A percentile compares a stretch with the other conserved stretches of the same genome.
phyloP scores from a whole-genome alignment of 345 rosid genomes.

The Geranium rotundifolium region DNA sequence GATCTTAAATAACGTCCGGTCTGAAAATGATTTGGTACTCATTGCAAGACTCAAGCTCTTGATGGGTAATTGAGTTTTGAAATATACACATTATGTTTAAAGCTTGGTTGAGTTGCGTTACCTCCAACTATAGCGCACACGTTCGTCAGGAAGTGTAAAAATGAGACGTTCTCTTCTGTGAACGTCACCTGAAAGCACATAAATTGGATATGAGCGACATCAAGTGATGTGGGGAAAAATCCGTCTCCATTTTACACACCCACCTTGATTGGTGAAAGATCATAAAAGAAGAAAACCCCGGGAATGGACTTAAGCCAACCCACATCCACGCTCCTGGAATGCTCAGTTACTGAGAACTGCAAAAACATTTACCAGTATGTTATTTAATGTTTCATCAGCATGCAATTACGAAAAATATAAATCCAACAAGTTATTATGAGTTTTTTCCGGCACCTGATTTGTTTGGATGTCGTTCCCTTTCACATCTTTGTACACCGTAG shows the following conservation, averaged over 20 bases:
- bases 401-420: slow-evolving; percentile 4
- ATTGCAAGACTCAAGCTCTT: too few relatives aligned
- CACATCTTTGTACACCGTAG: slow-evolving; percentile 77
- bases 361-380: background rate
- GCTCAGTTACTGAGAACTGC: slow-evolving; percentile 97
- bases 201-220: background rate
- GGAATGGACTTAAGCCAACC: slow-evolving; percentile 59
- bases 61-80: too few relatives aligned
- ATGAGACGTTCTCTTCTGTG: slow-evolving; percentile 60
- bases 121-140: slow-evolving; percentile 98
- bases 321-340: slow-evolving; percentile 47
- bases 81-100: background rate
- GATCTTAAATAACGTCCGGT: background rate
- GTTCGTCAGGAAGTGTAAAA: slow-evolving; percentile 85
- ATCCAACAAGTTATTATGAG: background rate
- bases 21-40: background rate
- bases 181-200: slow-evolving; percentile 64
- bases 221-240: background rate
- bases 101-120: background rate
- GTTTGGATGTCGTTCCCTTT: slow-evolving; percentile 68
- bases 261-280: slow-evolving; percentile 97
- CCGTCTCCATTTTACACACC: background rate
- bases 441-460: slow-evolving; percentile 54
- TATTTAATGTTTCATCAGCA: background rate
- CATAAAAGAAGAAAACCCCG: slow-evolving; percentile 94